Evolutionary conservation across 2,329 filamentous ascomycete genomes (phyloP), one percentile per base, ranked within the genome.

Genomic region (Aspergillus viridinutans): DNA sequence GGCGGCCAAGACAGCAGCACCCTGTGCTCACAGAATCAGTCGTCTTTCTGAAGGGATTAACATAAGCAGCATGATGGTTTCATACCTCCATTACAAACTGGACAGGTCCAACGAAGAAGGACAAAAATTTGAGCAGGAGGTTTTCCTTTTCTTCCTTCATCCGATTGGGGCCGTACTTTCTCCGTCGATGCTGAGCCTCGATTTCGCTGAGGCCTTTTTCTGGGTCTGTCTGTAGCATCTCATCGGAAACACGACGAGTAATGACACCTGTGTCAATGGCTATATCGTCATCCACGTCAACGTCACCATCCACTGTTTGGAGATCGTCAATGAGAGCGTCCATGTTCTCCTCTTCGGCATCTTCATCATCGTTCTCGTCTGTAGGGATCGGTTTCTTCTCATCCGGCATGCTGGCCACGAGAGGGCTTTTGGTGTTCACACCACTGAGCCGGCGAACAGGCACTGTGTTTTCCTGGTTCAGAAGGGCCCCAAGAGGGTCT

Each of bases 71-170:
- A 52, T n/a, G 17, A 20, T 25, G 21, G 56, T 7, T 54, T 26
- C 84, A 71, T 74, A 88, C 88, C 86, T 93, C 90, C 91, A 96
- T 96, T 72, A 96, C 91, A 76, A 93, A 93, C 74, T 95, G 91
- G 64, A 96, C 93, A 25, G 92, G 92, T 64, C 92, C 92, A 55
- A 94, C 80, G 74, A 95, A 95, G 80, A 90, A 94, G 67, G 83
- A 81, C 23, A 85, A 69, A 76, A 96, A 95, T 81, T 95, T 94
- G 69, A 94, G 82, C 59, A 92, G 76, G 57, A 92, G 69, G 70
- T 92, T 95, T 77, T 92, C 88, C 78, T 91, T 92, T 80, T 93
- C 89, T 78, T 95, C 90, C 77, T 90, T 92, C 89, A 96, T 91
- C 74, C 90, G 86, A 74, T 96, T 96, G 71, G 90, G 81, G 73